Base-by-base conservation (phyloP, 2,329 filamentous ascomycete genomes). In the Colletotrichum cereale region DNA sequence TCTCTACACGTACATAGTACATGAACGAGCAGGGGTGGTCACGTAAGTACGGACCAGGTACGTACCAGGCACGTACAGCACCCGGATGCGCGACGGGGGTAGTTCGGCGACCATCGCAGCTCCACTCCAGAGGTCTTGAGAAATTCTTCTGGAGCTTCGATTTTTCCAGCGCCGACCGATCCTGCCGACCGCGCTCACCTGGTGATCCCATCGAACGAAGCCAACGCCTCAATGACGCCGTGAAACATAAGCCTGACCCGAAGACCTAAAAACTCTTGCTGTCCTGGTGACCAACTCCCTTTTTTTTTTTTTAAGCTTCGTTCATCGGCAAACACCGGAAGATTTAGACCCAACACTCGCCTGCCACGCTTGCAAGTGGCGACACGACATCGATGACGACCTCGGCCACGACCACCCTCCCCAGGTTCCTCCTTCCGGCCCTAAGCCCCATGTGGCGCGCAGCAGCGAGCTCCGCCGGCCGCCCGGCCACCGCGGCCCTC, bases 351-450 rank as follows among this genome's bases (percentile, higher is more conserved):
- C 24, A 24, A 16, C 34, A 44, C 57, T 24, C 21, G 26, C 47
- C 56, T 40, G 34, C 47, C 24, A n/a, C 47, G 47, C n/a, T 62
- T 21, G 26, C 36, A 40, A 40, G 60, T 62, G 60, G 60, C 60
- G 24, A 62, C 67, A 63, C 60, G 14, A 63, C 68, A 70, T 73
- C 69, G 73, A 84, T 88, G 85, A 79, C 85, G 62, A 76, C 80
- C 55, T 84, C 85, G 62, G 76, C 80, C 58, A 84, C 85, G n/a
- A 81, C 84, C 31, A 79, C 85, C 73, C 92, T 93, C 73, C 91
- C 91, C 38, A 87, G 87, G 57, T 93, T 93, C 78, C 86, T 93
- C n/a, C 86, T 93, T 50, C 91, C 91, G 5, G 86, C 89, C 73
- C 85, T 88, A 75, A 83, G 87, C 66, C 82, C 84, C 38, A 83